Conservation (phyloP, 2,329 filamentous ascomycete genomes). For the Aphanocladium album region DNA sequence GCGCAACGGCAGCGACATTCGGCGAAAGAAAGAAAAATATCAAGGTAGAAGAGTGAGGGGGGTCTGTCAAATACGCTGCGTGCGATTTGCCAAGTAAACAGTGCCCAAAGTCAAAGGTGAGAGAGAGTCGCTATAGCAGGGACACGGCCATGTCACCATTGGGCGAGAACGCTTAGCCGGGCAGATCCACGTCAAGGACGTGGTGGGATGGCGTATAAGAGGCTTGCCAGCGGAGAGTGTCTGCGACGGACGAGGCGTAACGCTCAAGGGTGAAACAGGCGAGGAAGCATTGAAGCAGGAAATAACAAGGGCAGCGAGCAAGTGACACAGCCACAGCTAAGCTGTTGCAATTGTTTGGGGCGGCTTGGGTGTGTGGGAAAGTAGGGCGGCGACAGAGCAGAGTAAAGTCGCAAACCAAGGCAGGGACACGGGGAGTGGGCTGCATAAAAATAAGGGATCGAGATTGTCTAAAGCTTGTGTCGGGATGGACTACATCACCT, state of each 20-base stretch:
- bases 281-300: neutral
- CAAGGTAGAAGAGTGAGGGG: neutral
- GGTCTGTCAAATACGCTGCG: neutral
- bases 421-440: neutral
- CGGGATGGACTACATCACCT: neutral
- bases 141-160: neutral
- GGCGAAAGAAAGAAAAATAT: neutral
- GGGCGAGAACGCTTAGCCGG: neutral
- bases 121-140: neutral
- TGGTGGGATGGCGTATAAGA: neutral
- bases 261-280: neutral
- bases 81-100: neutral
- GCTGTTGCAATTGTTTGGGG: neutral
- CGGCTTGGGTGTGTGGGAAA: neutral
- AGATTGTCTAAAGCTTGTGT: slow-evolving; percentile 8
- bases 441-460: slow-evolving; percentile 2
- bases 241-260: neutral
- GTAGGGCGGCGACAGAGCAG: neutral
- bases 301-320: neutral
- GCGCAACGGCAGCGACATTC: neutral
- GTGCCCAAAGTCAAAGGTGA: neutral
- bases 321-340: neutral
- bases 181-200: neutral
- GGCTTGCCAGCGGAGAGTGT: neutral
- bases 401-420: neutral